phyloP scores from a whole-genome alignment of 352 stramenopile species.

The Blastocystis sp. region DNA sequence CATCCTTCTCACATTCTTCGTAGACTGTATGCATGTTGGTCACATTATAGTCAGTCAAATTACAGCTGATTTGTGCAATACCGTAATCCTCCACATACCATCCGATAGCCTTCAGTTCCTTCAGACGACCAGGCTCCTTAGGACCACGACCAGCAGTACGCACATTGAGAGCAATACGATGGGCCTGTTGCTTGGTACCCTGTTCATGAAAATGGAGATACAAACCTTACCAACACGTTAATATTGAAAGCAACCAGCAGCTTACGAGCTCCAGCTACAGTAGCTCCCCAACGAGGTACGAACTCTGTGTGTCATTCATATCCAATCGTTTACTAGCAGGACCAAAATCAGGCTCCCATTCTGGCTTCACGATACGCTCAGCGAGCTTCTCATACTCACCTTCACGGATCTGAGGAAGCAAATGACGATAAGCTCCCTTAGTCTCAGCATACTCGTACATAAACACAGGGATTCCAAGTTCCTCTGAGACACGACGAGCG shows the following conservation, averaged over 20 bases:
- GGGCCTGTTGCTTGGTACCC: constrained; percentile 65
- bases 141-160: constrained; percentile 62
- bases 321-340: constrained; percentile 20
- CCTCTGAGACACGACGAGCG: constrained; percentile 18
- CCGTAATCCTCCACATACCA: constrained; percentile 66
- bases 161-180: constrained; percentile 65
- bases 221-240: constrained; percentile 62
- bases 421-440: constrained; percentile 56
- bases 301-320: constrained; percentile 54
- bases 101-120: constrained; percentile 65
- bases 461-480: constrained; percentile 54
- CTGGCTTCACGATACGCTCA: constrained; percentile 62
- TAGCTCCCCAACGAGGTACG: constrained; percentile 63
- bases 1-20: constrained; percentile 65
- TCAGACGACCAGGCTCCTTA: constrained; percentile 63
- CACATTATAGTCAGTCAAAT: constrained; percentile 65
- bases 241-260: constrained; percentile 66
- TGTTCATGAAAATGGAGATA: neutral
- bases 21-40: constrained; percentile 65
- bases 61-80: constrained; percentile 64
- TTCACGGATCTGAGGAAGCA: constrained; percentile 63
- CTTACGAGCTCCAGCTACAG: constrained; percentile 63
- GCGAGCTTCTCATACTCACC: constrained; percentile 64
- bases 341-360: constrained; percentile 65
- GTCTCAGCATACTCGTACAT: constrained; percentile 63